A percentile compares a stretch with the other conserved stretches of the same genome.
phyloP scores from a whole-genome alignment of 257 asterid species.

The Haberlea rhodopensis region DNA sequence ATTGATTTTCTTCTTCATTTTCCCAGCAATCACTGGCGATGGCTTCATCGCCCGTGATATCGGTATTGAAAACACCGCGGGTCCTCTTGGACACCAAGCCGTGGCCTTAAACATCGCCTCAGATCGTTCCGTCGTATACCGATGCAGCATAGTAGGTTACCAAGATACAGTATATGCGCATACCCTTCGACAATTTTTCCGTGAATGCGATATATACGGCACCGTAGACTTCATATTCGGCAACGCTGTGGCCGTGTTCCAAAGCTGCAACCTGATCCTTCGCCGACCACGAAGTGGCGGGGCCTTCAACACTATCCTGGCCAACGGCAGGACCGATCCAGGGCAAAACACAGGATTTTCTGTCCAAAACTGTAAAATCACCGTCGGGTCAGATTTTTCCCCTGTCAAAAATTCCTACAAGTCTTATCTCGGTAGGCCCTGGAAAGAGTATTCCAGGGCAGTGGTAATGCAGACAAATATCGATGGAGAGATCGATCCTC shows the following conservation, averaged over 20 bases:
- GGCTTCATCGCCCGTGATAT: slow-evolving; percentile 70
- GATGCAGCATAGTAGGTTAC: slow-evolving; percentile 63
- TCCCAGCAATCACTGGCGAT: slow-evolving; percentile 61
- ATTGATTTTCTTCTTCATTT: not conserved
- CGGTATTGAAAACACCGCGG: slow-evolving; percentile 72
- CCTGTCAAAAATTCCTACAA: slow-evolving; percentile 20
- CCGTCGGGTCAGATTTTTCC: slow-evolving; percentile 39
- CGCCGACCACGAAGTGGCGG: slow-evolving; percentile 46
- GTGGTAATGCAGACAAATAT: slow-evolving; percentile 60
- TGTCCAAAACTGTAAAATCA: slow-evolving; percentile 54
- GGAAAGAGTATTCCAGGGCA: slow-evolving; percentile 65
- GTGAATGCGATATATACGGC: slow-evolving; percentile 76
- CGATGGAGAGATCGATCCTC: slow-evolving; percentile 39
- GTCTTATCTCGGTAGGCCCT: slow-evolving; percentile 60
- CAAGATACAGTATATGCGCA: slow-evolving; percentile 64
- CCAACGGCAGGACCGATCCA: slow-evolving; percentile 60
- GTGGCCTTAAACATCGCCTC: slow-evolving; percentile 56
- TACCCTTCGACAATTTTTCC: slow-evolving; percentile 67
- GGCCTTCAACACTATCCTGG: slow-evolving; percentile 52
- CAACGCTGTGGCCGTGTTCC: slow-evolving; percentile 68
- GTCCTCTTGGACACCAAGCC: slow-evolving; percentile 50
- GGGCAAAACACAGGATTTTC: slow-evolving; percentile 74
- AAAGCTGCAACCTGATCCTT: slow-evolving; percentile 48
- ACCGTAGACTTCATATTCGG: slow-evolving; percentile 74
- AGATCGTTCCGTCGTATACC: slow-evolving; percentile 55